Conservation (phyloP, 2,329 filamentous ascomycete species). For the Aureobasidium sp. region DNA sequence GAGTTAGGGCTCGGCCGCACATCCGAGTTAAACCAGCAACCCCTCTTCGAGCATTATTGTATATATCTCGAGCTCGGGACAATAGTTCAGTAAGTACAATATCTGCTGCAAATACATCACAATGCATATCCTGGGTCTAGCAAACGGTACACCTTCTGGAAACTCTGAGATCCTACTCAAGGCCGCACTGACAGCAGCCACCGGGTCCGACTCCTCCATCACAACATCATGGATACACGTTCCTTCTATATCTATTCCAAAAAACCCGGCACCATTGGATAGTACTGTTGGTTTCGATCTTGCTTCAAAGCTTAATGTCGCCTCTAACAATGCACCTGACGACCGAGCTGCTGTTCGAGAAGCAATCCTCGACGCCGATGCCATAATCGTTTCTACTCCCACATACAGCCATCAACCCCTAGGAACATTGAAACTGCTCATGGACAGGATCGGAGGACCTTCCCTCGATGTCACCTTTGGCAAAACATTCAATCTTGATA, state of each 20-base stretch:
- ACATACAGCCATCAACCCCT: slow-evolving; percentile 14
- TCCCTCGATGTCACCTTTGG: slow-evolving; percentile 7
- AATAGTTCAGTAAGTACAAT: background rate
- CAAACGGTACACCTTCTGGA: slow-evolving; percentile 10
- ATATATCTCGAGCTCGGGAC: background rate
- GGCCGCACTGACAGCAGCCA: slow-evolving; percentile 10
- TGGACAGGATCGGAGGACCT: slow-evolving; percentile 11
- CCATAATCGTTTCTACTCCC: slow-evolving; percentile 12
- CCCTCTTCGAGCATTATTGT: background rate
- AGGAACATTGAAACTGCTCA: slow-evolving; percentile 13
- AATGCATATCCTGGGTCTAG: slow-evolving; percentile 14
- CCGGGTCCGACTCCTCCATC: slow-evolving; percentile 3
- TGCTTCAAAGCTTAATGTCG: background rate
- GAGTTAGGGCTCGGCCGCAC: background rate
- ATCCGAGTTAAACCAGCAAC: background rate
- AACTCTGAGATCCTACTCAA: slow-evolving; percentile 14
- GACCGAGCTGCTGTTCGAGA: slow-evolving; percentile 13
- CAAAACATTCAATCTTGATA: background rate
- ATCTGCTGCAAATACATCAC: background rate
- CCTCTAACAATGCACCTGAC: slow-evolving; percentile 12
- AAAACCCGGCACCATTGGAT: slow-evolving; percentile 4
- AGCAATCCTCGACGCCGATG: slow-evolving; percentile 15
- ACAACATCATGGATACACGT: slow-evolving; percentile 14
- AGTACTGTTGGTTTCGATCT: background rate
- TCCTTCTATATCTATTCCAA: slow-evolving; percentile 12